Evolutionary conservation across 2,329 filamentous ascomycete species (phyloP), one percentile per base, ranked within the genome.

Genomic region (Nemania bipapillata): DNA sequence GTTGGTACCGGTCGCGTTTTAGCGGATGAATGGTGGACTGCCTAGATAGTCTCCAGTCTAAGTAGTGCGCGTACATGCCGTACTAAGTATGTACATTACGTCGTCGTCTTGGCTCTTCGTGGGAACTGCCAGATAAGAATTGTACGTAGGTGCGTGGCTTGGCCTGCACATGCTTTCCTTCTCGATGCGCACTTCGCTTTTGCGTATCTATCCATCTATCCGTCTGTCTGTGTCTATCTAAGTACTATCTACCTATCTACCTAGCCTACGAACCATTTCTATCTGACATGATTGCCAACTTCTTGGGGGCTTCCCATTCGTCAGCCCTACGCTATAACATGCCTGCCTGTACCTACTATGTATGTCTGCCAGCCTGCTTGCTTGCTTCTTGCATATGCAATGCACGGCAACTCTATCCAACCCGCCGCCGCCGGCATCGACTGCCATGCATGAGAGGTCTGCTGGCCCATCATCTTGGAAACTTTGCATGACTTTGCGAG

Each of bases 311-410:
- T 47, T 58, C 53, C 32, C 6, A 63, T 63, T 63, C 58, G 58
- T 30, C 47, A 50, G 53, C 58, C 52, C 45, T 66, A 52, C n/a
- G 50, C 37, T n/a, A 11, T 40, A 32, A 32, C 30, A 32, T 45
- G 17, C 3, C 40, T 6, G 6, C 4, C 11, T 47, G n/a, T n/a
- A n/a, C n/a, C n/a, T n/a, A n/a, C n/a, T n/a, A n/a, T n/a, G n/a
- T n/a, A n/a, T n/a, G n/a, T n/a, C n/a, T n/a, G n/a, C n/a, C n/a
- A n/a, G n/a, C n/a, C n/a, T n/a, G n/a, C 56, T 22, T 47, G 3
- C 11, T 47, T 26, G 4, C 30, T n/a, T 45, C 57, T 52, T 32
- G 65, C 65, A 67, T 67, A 63, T 63, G 59, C 59, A 50, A 55
- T 57, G 32, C 53, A 52, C 30, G 59, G 28, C 45, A 22, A 28